These are phyloP conservation scores for Pascua sp. DNA, from an alignment of 1,284 basidiomycete genomes.

Conservation along the genomic window DNA sequence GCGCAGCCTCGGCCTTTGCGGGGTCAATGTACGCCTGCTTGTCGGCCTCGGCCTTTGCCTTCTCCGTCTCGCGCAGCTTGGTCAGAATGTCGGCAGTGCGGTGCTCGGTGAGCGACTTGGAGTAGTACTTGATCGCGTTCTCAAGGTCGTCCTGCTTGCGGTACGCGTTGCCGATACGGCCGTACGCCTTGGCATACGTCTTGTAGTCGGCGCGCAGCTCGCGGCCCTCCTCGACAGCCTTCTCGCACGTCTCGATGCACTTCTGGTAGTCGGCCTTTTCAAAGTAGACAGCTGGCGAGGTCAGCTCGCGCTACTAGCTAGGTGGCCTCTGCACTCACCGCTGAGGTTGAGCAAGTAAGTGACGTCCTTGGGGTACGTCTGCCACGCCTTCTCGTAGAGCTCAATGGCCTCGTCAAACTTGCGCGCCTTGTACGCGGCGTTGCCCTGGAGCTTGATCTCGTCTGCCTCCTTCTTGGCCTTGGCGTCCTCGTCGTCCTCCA, in stretches of 20 bases:
- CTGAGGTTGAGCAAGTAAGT: conserved; percentile 87
- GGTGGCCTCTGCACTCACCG: conserved; percentile 55
- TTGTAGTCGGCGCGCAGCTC: conserved; percentile 58
- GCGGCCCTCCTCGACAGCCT: conserved; percentile 91
- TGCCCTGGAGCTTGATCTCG: conserved; percentile 72
- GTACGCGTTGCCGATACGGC: conserved; percentile 84
- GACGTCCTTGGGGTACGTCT: conserved; percentile 86
- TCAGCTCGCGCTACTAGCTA: not conserved
- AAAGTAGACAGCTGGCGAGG: conserved; percentile 72
- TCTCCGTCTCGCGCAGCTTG: conserved; percentile 83
- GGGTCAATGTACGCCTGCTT: conserved; percentile 86
- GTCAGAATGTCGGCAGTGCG: conserved; percentile 88
- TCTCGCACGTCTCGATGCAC: conserved; percentile 85
- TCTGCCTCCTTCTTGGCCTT: conserved; percentile 69
- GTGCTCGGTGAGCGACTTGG: conserved; percentile 93
- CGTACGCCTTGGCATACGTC: conserved; percentile 68
- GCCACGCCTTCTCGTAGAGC: conserved; percentile 85
- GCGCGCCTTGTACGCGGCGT: conserved; percentile 79
- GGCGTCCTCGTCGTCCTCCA: conserved; percentile 63
- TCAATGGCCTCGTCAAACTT: conserved; percentile 69
- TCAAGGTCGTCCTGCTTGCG: conserved; percentile 72
- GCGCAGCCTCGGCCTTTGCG: conserved; percentile 72
- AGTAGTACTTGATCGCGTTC: conserved; percentile 81
- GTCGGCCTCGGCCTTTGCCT: conserved; percentile 70
- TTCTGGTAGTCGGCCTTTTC: conserved; percentile 89